Conservation (phyloP, 805 yeast species). For the Lachancea nothofagi region DNA sequence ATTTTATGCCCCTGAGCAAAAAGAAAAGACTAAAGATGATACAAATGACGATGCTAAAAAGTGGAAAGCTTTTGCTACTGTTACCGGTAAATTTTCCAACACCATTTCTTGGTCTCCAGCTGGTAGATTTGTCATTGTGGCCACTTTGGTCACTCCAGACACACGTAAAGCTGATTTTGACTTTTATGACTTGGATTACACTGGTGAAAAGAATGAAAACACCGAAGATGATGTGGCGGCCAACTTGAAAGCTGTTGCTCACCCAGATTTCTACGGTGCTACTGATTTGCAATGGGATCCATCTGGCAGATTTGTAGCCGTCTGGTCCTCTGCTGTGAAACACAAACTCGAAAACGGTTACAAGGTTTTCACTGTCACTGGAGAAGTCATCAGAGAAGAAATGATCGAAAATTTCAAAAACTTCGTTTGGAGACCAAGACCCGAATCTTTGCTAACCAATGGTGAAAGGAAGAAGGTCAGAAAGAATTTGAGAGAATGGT, state of each 20-base stretch:
- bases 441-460: constrained; percentile 65
- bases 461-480: constrained; percentile 84
- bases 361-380: constrained; percentile 80
- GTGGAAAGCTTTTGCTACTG: constrained; percentile 56
- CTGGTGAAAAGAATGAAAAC: constrained; percentile 49
- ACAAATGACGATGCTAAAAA: constrained; percentile 36
- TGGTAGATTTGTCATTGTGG: constrained; percentile 74
- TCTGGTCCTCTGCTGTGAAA: constrained; percentile 82
- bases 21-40: constrained; percentile 45
- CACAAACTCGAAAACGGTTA: constrained; percentile 87
- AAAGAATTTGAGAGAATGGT: constrained; percentile 81
- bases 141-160: constrained; percentile 41
- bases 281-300: constrained; percentile 92
- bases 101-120: constrained; percentile 83
- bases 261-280: constrained; percentile 67
- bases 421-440: constrained; percentile 97
- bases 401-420: constrained; percentile 77
- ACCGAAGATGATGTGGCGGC: constrained; percentile 43
- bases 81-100: constrained; percentile 62
- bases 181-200: constrained; percentile 80
- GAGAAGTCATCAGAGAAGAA: constrained; percentile 70
- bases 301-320: constrained; percentile 84
- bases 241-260: constrained; percentile 55
- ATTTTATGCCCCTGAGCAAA: constrained; percentile 76
- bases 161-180: constrained; percentile 61